A percentile compares a stretch with the other conserved stretches of the same genome.
Conservation (phyloP, 768 basidiomycete species). For the Suillus alpinus region DNA sequence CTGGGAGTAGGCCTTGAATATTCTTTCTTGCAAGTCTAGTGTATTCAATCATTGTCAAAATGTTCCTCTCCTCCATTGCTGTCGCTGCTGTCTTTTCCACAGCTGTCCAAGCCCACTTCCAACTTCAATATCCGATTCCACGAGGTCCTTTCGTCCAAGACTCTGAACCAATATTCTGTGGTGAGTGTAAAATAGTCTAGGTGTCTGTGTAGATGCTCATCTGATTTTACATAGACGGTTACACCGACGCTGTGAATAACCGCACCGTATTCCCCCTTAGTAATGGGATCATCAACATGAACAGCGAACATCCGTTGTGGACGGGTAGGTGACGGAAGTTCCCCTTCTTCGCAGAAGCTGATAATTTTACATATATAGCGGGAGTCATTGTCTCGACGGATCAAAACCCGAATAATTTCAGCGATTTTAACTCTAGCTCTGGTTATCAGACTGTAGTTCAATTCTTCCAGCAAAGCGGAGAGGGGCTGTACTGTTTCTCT, state of each 20-base stretch:
- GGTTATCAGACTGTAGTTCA: slow-evolving; percentile 38
- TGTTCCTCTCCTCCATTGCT: slow-evolving; percentile 35
- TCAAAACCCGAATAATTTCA: slow-evolving; percentile 59
- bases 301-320: slow-evolving; percentile 65
- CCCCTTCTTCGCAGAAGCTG: background rate
- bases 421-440: slow-evolving; percentile 52
- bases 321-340: slow-evolving; percentile 39
- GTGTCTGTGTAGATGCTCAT: background rate
- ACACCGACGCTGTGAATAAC: slow-evolving; percentile 45
- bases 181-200: slow-evolving; percentile 35
- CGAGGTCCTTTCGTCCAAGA: slow-evolving; percentile 67
- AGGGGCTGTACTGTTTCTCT: slow-evolving; percentile 66
- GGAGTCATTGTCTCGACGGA: slow-evolving; percentile 53
- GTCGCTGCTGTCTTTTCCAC: slow-evolving; percentile 38
- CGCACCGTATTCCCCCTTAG: slow-evolving; percentile 70
- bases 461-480: slow-evolving; percentile 49
- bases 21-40: background rate
- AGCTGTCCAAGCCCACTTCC: slow-evolving; percentile 70
- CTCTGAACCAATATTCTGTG: slow-evolving; percentile 63
- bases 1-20: background rate
- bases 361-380: slow-evolving; percentile 31
- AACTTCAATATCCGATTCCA: slow-evolving; percentile 70
- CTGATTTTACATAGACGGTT: slow-evolving; percentile 52
- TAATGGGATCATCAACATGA: slow-evolving; percentile 57
- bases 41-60: slow-evolving; percentile 10